Percentiles rank a stretch among this genome's conserved stretches.
Conservation (phyloP, 495 filamentous ascomycete genomes). For the Annulohypoxylon moriforme region DNA sequence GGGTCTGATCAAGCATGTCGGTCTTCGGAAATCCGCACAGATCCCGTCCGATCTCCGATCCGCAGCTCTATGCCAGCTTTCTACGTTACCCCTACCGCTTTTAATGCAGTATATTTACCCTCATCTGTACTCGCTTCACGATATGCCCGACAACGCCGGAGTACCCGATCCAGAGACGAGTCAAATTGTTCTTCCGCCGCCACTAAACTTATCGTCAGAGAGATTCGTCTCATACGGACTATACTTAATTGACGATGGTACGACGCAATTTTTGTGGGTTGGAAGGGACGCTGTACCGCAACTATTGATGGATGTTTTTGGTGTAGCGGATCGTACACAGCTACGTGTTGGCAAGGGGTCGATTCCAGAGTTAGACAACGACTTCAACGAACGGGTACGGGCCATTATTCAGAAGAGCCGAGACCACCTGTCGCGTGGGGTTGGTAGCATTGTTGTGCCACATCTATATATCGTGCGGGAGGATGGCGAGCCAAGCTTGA, state of each 20-base stretch:
- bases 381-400: slow-evolving; percentile 94
- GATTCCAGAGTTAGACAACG: slow-evolving; percentile 87
- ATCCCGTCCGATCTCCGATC: slow-evolving; percentile 96
- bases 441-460: slow-evolving; percentile 90
- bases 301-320: slow-evolving; percentile 90
- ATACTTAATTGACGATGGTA: slow-evolving; percentile 96
- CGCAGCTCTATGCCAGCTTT: slow-evolving; percentile 90
- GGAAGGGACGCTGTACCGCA: slow-evolving; percentile 92
- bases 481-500: slow-evolving; percentile 94
- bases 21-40: slow-evolving; percentile 92
- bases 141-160: slow-evolving; percentile 97
- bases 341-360: slow-evolving; percentile 91
- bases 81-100: slow-evolving; percentile 89
- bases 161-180: slow-evolving; percentile 84
- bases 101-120: slow-evolving; percentile 98
- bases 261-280: slow-evolving; percentile 98
- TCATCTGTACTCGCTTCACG: slow-evolving; percentile 90
- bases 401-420: slow-evolving; percentile 91
- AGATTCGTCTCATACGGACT: slow-evolving; percentile 92
- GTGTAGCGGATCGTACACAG: slow-evolving; percentile 78
- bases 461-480: slow-evolving; percentile 94
- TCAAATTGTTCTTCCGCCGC: slow-evolving; percentile 86
- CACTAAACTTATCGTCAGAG: slow-evolving; percentile 87
- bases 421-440: slow-evolving; percentile 84
- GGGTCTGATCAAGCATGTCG: slow-evolving; percentile 94